Conservation (phyloP, 345 rosid species). For the Mallotus nudiflorus region DNA sequence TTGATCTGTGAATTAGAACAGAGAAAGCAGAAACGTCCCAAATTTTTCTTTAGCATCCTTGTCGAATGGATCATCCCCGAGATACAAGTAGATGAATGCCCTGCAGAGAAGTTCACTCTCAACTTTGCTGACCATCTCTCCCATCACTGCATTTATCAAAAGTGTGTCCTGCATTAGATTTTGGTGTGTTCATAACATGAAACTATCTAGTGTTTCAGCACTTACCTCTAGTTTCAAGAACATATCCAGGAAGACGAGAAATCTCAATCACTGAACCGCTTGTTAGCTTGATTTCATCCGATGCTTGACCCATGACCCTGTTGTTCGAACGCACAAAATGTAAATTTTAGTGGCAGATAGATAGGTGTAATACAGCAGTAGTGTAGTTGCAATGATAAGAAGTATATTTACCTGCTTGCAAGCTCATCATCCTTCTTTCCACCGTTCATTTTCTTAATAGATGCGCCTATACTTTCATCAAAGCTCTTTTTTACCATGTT, state of each 20-base stretch:
- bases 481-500: conserved; percentile 43
- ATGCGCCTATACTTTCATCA: conserved; percentile 45
- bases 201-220: background rate
- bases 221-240: conserved; percentile 41
- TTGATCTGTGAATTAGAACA: conserved; percentile 24
- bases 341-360: background rate
- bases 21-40: conserved; percentile 48
- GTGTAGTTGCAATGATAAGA: background rate
- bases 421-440: conserved; percentile 46
- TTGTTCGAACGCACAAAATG: conserved; percentile 4
- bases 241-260: conserved; percentile 44
- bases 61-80: conserved; percentile 50
- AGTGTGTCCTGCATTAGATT: background rate
- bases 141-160: conserved; percentile 39
- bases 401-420: conserved; percentile 30
- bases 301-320: conserved; percentile 46
- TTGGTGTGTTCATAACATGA: background rate
- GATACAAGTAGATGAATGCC: conserved; percentile 46
- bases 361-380: no score
- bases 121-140: conserved; percentile 42
- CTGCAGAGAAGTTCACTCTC: conserved; percentile 58
- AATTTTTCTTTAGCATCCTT: conserved; percentile 49
- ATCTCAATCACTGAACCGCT: conserved; percentile 49
- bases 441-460: conserved; percentile 42
- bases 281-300: conserved; percentile 45